Percentiles rank a stretch among this genome's conserved stretches.
phyloP scores from a whole-genome alignment of 495 filamentous ascomycete genomes.

The Xylaria palmicola region DNA sequence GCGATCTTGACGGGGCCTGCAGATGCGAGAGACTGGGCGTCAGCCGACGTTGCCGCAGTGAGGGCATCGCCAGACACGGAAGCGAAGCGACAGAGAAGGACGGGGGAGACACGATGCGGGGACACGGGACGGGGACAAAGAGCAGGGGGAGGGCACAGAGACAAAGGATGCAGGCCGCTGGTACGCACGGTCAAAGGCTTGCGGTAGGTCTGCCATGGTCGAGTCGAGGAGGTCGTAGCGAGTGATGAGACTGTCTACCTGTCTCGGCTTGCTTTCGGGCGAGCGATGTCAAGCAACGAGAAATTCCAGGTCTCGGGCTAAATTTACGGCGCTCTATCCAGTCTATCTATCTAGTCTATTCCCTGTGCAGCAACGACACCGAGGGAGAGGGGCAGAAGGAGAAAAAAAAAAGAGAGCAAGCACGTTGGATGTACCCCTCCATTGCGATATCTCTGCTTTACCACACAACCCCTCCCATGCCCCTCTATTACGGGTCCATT shows the following conservation, averaged over 20 bases:
- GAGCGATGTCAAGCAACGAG: background rate
- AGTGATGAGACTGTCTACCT: too few species aligned
- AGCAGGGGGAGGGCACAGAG: conserved; percentile 6
- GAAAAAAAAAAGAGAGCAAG: conserved; percentile 14
- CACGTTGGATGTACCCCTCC: conserved; percentile 13
- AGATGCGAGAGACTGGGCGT: conserved; percentile 5
- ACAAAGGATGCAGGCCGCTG: conserved; percentile 9
- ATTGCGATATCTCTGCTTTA: conserved; percentile 11
- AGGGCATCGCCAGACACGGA: background rate
- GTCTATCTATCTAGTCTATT: background rate
- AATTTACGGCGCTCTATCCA: background rate
- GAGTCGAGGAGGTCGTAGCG: too few species aligned
- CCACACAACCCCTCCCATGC: background rate
- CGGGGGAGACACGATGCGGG: background rate
- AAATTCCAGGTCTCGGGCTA: background rate
- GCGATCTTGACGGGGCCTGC: conserved; percentile 81
- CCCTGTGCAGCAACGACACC: background rate
- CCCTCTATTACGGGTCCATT: conserved; percentile 8
- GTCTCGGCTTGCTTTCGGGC: conserved; percentile 29
- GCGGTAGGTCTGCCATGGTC: conserved; percentile 56
- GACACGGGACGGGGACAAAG: background rate
- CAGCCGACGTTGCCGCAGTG: background rate
- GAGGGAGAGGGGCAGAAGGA: background rate
- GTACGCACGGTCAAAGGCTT: conserved; percentile 52
- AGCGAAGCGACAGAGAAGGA: background rate